Evolutionary conservation across 2,329 filamentous ascomycete genomes (phyloP).

Genomic region (Botrytis deweyae): DNA sequence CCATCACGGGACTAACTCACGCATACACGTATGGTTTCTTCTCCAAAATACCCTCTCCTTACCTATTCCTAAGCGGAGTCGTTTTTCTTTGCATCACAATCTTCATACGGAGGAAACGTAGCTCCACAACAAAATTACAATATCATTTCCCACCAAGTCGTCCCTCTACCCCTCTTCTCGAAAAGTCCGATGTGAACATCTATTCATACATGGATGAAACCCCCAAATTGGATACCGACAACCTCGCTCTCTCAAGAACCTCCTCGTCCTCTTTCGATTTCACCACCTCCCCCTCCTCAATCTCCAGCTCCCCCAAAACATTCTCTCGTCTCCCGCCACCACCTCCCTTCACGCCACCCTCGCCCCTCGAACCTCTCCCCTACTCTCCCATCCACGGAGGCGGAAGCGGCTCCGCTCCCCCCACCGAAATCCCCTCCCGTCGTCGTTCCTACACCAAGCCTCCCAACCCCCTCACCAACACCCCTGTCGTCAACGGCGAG

Average conservation of each 20-base stretch:
- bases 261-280: conserved; percentile 9
- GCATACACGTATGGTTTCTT: not conserved
- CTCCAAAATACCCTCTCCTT: conserved; percentile 8
- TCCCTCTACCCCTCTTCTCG: conserved; percentile 5
- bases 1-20: not conserved
- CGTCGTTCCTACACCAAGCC: conserved; percentile 29
- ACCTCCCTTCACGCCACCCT: not conserved
- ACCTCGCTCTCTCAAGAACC: not conserved
- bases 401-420: not conserved
- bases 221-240: not conserved
- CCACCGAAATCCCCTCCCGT: conserved; percentile 15
- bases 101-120: conserved; percentile 20
- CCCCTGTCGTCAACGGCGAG: conserved; percentile 28
- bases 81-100: conserved; percentile 23
- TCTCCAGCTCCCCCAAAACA: not conserved
- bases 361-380: not conserved
- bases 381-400: not conserved
- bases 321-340: not conserved
- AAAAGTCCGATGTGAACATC: not conserved
- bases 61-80: conserved; percentile 22
- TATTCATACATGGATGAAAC: not conserved
- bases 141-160: conserved; percentile 19
- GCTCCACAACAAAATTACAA: not conserved
- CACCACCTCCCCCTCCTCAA: conserved; percentile 8
- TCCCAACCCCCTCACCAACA: conserved; percentile 10